Conservation (phyloP, 148 eudicot species). For the Tetragonia tetragonoides region DNA sequence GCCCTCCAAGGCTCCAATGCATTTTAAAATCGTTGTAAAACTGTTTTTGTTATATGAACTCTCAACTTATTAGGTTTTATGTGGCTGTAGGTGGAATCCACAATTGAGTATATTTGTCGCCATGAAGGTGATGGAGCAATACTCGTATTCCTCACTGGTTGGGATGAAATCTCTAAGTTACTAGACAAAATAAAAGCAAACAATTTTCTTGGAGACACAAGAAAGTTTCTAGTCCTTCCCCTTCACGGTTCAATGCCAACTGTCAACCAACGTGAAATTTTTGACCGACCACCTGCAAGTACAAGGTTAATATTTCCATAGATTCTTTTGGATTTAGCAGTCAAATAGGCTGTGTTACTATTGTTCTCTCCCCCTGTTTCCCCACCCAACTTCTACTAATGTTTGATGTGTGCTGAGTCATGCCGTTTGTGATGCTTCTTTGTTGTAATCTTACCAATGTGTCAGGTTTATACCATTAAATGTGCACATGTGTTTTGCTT, state of each 20-base stretch:
- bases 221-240: conserved; percentile 76
- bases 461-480: background rate
- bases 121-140: conserved; percentile 83
- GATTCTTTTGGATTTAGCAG: background rate
- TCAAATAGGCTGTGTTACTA: conserved; percentile 10
- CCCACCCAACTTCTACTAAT: background rate
- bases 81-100: conserved; percentile 69
- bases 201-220: conserved; percentile 64
- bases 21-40: background rate
- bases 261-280: conserved; percentile 86
- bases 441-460: background rate
- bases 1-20: background rate
- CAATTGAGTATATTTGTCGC: conserved; percentile 82
- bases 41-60: background rate
- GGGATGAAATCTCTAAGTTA: conserved; percentile 98
- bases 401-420: conserved; percentile 7
- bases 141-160: conserved; percentile 94
- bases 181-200: conserved; percentile 62
- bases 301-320: conserved; percentile 41
- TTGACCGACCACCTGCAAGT: conserved; percentile 77
- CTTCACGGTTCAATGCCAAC: conserved; percentile 99
- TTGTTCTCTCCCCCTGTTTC: background rate
- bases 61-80: background rate
- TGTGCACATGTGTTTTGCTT: background rate
- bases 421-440: background rate